Conservation (phyloP, 2,329 filamentous ascomycete genomes). For the Cladophialophora bantiana region DNA sequence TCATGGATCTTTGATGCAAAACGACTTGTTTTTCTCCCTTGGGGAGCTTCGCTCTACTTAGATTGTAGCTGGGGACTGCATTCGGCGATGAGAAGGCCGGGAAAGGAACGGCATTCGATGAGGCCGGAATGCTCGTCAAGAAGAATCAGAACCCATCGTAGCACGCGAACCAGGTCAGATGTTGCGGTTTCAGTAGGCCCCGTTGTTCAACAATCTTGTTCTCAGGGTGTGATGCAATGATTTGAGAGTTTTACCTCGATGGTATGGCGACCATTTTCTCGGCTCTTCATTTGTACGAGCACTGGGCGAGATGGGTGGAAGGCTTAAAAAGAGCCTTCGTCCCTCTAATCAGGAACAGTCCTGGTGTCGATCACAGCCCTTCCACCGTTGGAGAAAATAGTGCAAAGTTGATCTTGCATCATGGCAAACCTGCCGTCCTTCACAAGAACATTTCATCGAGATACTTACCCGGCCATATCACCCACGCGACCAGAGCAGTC, state of each 20-base stretch:
- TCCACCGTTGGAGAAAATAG: neutral
- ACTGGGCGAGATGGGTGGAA: neutral
- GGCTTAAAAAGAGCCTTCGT: neutral
- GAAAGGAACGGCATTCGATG: neutral
- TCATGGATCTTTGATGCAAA: neutral
- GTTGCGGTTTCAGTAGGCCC: neutral
- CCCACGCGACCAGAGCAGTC: slow-evolving; percentile 43
- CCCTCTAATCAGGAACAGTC: neutral
- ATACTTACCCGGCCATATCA: slow-evolving; percentile 51
- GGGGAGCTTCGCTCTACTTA: neutral
- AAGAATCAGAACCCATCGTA: neutral
- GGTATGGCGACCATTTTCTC: neutral
- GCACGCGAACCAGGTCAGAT: neutral
- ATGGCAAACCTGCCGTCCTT: slow-evolving; percentile 28
- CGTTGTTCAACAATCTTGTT: neutral
- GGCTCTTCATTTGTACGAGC: neutral
- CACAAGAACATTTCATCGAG: slow-evolving; percentile 46
- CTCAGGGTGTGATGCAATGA: neutral
- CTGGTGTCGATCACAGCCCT: neutral
- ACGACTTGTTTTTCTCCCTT: neutral
- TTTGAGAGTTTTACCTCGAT: neutral
- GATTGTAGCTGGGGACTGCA: neutral
- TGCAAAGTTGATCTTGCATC: neutral
- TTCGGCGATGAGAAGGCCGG: neutral
- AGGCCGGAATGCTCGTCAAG: neutral